Evolutionary conservation across 495 filamentous ascomycete genomes (phyloP), one percentile per base, ranked within the genome.

Genomic region (Trypethelium eluteriae): DNA sequence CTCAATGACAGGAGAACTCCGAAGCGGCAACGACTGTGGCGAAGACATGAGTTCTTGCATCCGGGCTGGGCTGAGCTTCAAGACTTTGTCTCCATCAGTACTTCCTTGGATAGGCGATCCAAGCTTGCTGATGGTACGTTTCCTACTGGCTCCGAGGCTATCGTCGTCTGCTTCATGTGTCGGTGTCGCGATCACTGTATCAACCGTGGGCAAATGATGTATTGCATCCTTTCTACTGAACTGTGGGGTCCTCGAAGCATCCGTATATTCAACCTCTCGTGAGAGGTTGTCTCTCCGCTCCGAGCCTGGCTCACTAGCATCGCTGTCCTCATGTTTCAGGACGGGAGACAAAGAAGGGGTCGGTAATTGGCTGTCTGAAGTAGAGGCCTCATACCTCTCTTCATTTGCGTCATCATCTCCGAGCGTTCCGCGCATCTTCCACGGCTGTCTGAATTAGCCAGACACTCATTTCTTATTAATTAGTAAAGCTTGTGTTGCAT

Each of bases 31-130:
- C 18, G 79, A 83, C 53, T 83, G 79, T 25, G 83, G 81, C 0
- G 83, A 80, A 5, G 79, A 76, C 0, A 83, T 81, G 47, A 87
- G 71, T 47, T 82, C 81, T 39, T 82, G 76, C 39, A 86, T 81
- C 74, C 85, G 80, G 66, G 78, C 80, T 1, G 83, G 82, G 0
- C 84, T 85, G 38, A 87, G 79, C 49, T 84, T 83, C 64, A 83
- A 72, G 7, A 59, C 53, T 14, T 59, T 59, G 34, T 59, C 53
- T 36, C 53, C 53, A 36, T 59, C 53, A 36, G 5, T 14, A 36
- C 18, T 59, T 36, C 53, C 53, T 36, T 59, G 53, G 3, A 59
- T 14, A 9, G 53, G 53, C 32, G 53, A 59, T 10, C 25, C 4
- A 10, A 36, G 34, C 32, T 59, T 59, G 53, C 53, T 14, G 14